Percentiles rank a stretch among this genome's conserved stretches.
Conservation (phyloP, 768 basidiomycete genomes). For the Mycena epipterygia region DNA sequence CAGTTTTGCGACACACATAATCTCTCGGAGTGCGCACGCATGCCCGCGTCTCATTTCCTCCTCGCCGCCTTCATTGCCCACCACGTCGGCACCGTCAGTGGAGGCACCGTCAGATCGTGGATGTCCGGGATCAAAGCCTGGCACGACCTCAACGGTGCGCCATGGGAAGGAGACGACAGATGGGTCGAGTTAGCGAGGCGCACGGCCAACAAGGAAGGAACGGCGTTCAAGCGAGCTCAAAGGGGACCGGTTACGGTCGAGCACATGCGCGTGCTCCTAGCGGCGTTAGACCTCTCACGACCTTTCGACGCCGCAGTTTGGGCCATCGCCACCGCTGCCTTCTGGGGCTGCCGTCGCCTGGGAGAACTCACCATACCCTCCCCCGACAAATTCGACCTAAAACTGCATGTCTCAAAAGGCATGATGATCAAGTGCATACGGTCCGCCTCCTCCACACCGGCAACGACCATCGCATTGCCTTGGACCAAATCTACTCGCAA, state of each 20-base stretch:
- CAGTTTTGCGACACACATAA: slow-evolving; percentile 52
- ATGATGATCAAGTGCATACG: slow-evolving; percentile 4
- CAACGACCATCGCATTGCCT: slow-evolving; percentile 43
- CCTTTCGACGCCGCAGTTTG: slow-evolving; percentile 51
- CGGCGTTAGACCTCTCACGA: slow-evolving; percentile 39
- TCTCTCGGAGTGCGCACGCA: slow-evolving; percentile 45
- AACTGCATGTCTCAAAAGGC: slow-evolving; percentile 14
- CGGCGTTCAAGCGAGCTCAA: slow-evolving; percentile 33
- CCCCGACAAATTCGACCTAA: slow-evolving; percentile 23
- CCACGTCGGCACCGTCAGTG: slow-evolving; percentile 26
- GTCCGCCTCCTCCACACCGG: not conserved
- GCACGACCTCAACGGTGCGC: slow-evolving; percentile 51
- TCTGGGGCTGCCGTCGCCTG: slow-evolving; percentile 51
- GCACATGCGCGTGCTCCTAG: slow-evolving; percentile 44
- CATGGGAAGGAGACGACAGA: slow-evolving; percentile 49
- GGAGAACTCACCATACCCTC: slow-evolving; percentile 45
- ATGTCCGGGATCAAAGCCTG: slow-evolving; percentile 51
- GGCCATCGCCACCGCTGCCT: slow-evolving; percentile 49
- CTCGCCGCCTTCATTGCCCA: slow-evolving; percentile 47
- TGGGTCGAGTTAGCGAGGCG: slow-evolving; percentile 36
- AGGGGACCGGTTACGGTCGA: slow-evolving; percentile 51
- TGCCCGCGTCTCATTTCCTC: slow-evolving; percentile 49
- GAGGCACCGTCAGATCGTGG: slow-evolving; percentile 41
- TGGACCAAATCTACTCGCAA: slow-evolving; percentile 48
- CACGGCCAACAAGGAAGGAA: slow-evolving; percentile 39